Base-by-base conservation (phyloP, 2,329 filamentous ascomycete genomes). In the Diplodia scrobiculata region DNA sequence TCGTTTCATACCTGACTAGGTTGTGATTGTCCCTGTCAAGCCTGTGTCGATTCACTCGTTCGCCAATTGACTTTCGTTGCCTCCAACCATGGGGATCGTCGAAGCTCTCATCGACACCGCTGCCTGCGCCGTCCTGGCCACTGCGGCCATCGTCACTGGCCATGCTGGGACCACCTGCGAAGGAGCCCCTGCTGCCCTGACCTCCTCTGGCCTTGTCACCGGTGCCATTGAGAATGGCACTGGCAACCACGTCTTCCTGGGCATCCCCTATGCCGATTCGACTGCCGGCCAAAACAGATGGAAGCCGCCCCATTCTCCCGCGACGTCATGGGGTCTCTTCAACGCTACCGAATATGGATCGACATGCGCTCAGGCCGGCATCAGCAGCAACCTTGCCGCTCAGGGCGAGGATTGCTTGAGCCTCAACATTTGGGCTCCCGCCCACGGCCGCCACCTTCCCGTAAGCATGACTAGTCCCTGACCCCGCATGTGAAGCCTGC, bases 371-470 rank as follows among this genome's bases (percentile, higher is more conserved):
- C 65, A 66, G 36, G 65, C 65, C 36, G 38, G 65, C 55, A 25
- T 63, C 36, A 62, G 55, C 58, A 63, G 58, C 55, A 62, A 11
- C 36, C 55, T 66, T 48, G 55, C 65, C 48, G 21, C 48, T 51
- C 65, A 66, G 41, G 59, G 59, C 19, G 74, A 77, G 50, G 75
- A 77, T 67, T 76, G 75, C 59, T 69, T 77, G 41, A 75, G 72
- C 58, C 68, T 77, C 41, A 77, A 76, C 65, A 69, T 77, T 58
- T 77, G 73, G 74, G 74, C 72, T 10, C 69, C 72, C 0, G 74
- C 73, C 29, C 71, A 70, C 51, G 71, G 70, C 10, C 68, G 69
- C 1, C 72, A 74, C 54, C 68, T 74, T 11, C 74, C 76, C 10
- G 75, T 77, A 10, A 52, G 54, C 29, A n/a, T 36, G 48, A 1